Evolutionary conservation across 2,329 filamentous ascomycete genomes (phyloP).

Genomic region (Dactylellina sp.): DNA sequence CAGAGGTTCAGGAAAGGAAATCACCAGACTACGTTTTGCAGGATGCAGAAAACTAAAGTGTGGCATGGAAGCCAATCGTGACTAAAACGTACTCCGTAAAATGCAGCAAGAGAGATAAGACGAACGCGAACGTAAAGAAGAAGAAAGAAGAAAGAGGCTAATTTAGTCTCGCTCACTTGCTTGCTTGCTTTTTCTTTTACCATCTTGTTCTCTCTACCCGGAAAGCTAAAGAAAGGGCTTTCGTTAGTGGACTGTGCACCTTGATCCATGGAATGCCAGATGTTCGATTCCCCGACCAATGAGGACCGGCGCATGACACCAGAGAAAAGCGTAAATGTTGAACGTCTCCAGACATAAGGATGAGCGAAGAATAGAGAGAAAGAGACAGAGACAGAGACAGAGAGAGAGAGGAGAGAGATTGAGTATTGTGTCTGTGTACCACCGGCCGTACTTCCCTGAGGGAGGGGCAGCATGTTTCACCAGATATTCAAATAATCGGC

Average conservation of each 20-base stretch:
- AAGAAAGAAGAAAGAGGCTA: background rate
- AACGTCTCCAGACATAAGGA: slow-evolving; percentile 29
- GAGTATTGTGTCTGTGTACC: background rate
- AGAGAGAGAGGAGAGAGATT: no score
- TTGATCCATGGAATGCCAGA: slow-evolving; percentile 26
- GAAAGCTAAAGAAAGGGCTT: background rate
- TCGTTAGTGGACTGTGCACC: slow-evolving; percentile 13
- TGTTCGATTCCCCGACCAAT: slow-evolving; percentile 46
- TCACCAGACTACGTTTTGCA: slow-evolving; percentile 5
- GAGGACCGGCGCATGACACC: slow-evolving; percentile 11
- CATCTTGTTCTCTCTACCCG: no score
- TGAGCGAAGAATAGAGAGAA: background rate
- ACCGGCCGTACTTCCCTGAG: background rate
- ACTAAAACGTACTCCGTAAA: background rate
- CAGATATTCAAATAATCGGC: slow-evolving; percentile 3
- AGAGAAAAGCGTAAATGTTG: background rate
- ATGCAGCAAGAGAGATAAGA: slow-evolving; percentile 29
- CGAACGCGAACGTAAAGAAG: slow-evolving; percentile 16
- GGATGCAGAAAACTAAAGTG: background rate
- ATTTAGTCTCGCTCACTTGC: no score
- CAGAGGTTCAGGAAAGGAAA: slow-evolving; percentile 2
- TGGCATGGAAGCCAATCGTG: no score
- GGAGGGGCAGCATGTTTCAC: slow-evolving; percentile 10
- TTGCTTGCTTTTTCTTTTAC: no score
- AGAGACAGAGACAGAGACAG: slow-evolving; percentile 3